Percentiles rank a stretch among this genome's conserved stretches.
Conservation (phyloP, 176 grass and related monocot genomes). For the Eremochloa ophiuroides region DNA sequence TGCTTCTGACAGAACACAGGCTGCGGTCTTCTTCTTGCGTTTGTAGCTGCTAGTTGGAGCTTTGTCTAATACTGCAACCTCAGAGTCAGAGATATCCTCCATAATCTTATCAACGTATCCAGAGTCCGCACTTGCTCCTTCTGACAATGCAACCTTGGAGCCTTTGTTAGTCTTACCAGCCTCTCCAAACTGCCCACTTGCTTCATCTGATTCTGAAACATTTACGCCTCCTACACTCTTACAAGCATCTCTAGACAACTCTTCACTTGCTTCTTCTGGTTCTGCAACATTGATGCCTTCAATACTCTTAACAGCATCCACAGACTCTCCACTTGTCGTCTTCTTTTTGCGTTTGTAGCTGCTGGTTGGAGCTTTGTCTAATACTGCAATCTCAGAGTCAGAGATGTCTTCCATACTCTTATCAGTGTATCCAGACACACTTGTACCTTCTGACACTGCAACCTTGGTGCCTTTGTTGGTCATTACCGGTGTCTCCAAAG, state of each 20-base stretch:
- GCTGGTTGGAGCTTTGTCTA: background rate
- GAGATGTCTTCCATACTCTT: background rate
- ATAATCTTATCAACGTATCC: background rate
- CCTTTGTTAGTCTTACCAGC: background rate
- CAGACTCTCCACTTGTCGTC: background rate
- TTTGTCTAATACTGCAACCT: background rate
- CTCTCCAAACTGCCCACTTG: background rate
- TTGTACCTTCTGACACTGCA: background rate
- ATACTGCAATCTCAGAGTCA: background rate
- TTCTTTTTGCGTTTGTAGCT: background rate
- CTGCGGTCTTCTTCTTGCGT: background rate
- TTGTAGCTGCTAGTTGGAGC: background rate
- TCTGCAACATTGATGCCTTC: background rate
- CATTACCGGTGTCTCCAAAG: background rate
- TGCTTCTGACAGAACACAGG: conserved; percentile 26
- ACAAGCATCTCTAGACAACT: background rate
- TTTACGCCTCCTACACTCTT: background rate
- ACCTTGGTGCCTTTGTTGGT: background rate
- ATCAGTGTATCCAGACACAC: background rate
- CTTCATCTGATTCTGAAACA: background rate
- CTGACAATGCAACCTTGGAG: background rate
- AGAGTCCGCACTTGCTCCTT: background rate
- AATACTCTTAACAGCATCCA: background rate
- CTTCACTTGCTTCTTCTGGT: background rate
- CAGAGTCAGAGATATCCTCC: background rate